Evolutionary conservation across 73 alveolate genomes (phyloP), one percentile per base, ranked within the genome.

Genomic region (Effrenium voratum): DNA sequence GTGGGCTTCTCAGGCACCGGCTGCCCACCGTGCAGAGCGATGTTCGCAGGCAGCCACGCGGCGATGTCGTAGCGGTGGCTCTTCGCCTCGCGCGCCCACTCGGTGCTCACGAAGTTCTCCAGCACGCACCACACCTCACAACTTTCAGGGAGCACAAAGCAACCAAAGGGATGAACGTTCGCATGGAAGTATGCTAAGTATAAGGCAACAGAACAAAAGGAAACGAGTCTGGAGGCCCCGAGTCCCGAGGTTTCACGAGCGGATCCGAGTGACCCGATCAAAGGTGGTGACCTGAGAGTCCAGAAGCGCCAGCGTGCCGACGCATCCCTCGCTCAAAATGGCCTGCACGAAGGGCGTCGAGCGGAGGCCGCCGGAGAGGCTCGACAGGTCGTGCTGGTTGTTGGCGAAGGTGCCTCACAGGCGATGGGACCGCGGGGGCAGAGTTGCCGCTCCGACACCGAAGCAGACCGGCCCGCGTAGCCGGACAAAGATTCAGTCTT

Each of bases 71-170:
- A 68, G 13, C 43, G 13, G 36, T 34, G 82, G 13, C 46, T 24
- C 41, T 26, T 34, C 49, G 41, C 98, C 92, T 92, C 98, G 32
- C 91, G 79, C 5, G 98, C 98, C 98, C 98, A 92, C 6, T 41
- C 80, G 5, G 98, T 73, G 98, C 82, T 50, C 70, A 92, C 98
- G 45, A 92, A 92, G 91, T 72, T 92, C 66, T 92, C 98, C 82
- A 92, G 82, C 28, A 92, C 98, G 66, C 98, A 92, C 98, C 98
- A 92, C 34, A 92, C 40, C 92, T 75, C 63, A 15, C 34, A 60
- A 34, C n/a, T 8, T 59, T 55, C 80, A 68, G 28, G 80, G 40
- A 13, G 80, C 43, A 34, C 43, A 68, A n/a, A n/a, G n/a, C n/a
- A n/a, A n/a, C n/a, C n/a, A n/a, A n/a, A n/a, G n/a, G n/a, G n/a